Base-by-base conservation (phyloP, 129 eudicot genomes). In the Lactuca saligna region DNA sequence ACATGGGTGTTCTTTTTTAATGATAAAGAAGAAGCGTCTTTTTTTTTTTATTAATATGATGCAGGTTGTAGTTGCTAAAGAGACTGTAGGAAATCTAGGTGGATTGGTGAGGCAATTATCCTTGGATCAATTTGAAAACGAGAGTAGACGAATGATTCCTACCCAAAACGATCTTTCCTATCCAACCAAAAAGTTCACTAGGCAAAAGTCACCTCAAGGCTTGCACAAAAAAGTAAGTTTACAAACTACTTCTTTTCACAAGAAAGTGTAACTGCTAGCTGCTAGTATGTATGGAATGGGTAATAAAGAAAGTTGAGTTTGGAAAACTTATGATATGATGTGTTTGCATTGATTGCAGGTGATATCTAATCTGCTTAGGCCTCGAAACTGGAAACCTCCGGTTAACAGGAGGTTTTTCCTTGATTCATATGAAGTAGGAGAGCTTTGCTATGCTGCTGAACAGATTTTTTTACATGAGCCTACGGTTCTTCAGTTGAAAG, bases 11-110 rank as follows among this genome's bases (percentile, higher is more conserved):
- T 71, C 33, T 63, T 64, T 64, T 54, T 4, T 39, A 44, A 44
- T 42, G 71, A 44, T 62, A 68, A 48, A 59, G 50, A 48, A 59
- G 50, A 35, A n/a, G 56, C 46, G 62, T 74, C 67, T n/a, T 58
- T 15, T 66, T 46, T 0, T 25, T 25, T 0, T 25, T 25, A 25
- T 25, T 25, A 25, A 25, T 46, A 6, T 73, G 33, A 12, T 73
- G 77, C 88, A 93, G 98, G 98, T 93, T 55, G 98, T 93, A 41
- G 96, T 93, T 62, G 98, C 98, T 60, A 93, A 89, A 83, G 97
- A 93, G 77, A 71, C 92, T 51, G 87, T 86, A 34, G 97, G 98
- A 75, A 89, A 80, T 82, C 83, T 93, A 54, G 98, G 98, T 65
- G 96, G 96, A 49, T 84, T 93, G 87, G 86, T 93, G 7, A 77